phyloP scores from a whole-genome alignment of 2,329 filamentous ascomycete species.

The Paraconiothyrium sp. region DNA sequence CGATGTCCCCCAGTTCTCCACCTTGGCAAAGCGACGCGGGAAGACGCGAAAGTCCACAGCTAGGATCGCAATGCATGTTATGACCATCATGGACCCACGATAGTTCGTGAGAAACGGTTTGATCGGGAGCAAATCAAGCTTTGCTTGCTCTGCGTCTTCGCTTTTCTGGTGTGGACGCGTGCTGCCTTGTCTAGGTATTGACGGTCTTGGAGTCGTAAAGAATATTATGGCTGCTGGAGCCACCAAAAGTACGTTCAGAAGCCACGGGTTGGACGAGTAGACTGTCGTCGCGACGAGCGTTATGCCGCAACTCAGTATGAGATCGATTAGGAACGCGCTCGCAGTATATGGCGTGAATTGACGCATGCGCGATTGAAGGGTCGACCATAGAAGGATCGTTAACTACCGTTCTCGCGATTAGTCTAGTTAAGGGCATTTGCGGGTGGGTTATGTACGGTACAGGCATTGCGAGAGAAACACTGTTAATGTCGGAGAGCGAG shows the following conservation, averaged over 20 bases:
- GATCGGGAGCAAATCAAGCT: conserved; percentile 70
- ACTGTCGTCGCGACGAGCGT: conserved; percentile 87
- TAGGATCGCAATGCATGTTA: conserved; percentile 91
- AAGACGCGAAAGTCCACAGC: conserved; percentile 96
- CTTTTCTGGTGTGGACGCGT: conserved; percentile 35
- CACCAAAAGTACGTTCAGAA: conserved; percentile 78
- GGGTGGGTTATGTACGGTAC: conserved; percentile 61
- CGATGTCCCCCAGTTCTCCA: conserved; percentile 99
- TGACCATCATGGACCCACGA: conserved; percentile 87
- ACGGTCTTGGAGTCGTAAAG: conserved; percentile 45
- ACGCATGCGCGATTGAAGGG: conserved; percentile 81
- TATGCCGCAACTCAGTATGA: conserved; percentile 83
- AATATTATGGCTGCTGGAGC: conserved; percentile 74
- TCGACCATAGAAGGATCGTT: conserved; percentile 86
- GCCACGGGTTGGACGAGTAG: conserved; percentile 77
- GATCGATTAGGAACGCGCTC: conserved; percentile 78
- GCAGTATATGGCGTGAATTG: conserved; percentile 82
- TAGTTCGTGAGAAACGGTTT: conserved; percentile 95
- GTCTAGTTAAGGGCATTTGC: conserved; percentile 30
- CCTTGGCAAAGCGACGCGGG: conserved; percentile 93
- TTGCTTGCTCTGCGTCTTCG: conserved; percentile 25
- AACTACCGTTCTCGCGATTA: conserved; percentile 63
- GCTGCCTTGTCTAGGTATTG: conserved; percentile 23
- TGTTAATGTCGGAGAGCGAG: conserved; percentile 83
- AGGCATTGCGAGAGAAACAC: conserved; percentile 83